A percentile compares a stretch with the other conserved stretches of the same genome.
phyloP scores from a whole-genome alignment of 768 basidiomycete genomes.

The Lyophyllum semitale region DNA sequence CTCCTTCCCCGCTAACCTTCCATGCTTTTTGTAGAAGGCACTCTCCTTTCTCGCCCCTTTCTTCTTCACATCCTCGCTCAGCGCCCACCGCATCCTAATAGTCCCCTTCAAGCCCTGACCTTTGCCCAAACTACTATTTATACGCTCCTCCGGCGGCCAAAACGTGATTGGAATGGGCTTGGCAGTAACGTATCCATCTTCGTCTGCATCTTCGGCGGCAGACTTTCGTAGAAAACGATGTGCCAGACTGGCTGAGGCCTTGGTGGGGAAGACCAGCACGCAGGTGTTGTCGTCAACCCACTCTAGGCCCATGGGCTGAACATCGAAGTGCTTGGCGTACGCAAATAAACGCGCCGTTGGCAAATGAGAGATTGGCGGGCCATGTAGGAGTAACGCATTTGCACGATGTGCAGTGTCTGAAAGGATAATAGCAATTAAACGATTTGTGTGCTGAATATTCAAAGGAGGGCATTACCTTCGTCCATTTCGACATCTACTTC shows the following conservation, averaged over 20 bases:
- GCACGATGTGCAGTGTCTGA: conserved; percentile 51
- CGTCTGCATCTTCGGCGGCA: conserved; percentile 51
- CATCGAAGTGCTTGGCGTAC: conserved; percentile 78
- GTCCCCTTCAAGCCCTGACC: conserved; percentile 66
- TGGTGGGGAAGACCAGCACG: conserved; percentile 71
- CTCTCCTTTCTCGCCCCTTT: conserved; percentile 72
- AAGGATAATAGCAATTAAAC: not conserved
- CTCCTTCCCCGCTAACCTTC: conserved; percentile 64
- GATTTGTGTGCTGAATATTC: not conserved
- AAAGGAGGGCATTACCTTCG: conserved; percentile 25
- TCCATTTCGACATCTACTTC: conserved; percentile 34
- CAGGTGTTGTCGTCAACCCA: conserved; percentile 88
- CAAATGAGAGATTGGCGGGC: conserved; percentile 72
- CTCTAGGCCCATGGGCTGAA: conserved; percentile 74
- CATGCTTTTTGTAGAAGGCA: conserved; percentile 79
- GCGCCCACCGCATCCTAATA: conserved; percentile 79
- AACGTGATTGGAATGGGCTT: conserved; percentile 71
- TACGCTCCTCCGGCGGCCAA: conserved; percentile 82
- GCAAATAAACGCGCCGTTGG: conserved; percentile 80
- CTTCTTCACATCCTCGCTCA: conserved; percentile 72
- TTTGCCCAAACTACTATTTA: conserved; percentile 69
- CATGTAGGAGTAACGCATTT: conserved; percentile 74
- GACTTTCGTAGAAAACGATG: conserved; percentile 54
- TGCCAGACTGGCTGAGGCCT: conserved; percentile 52
- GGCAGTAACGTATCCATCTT: conserved; percentile 60